Evolutionary conservation across 2,329 filamentous ascomycete genomes (phyloP), one percentile per base, ranked within the genome.

Genomic region (Cylindrodendrum hubeiense): DNA sequence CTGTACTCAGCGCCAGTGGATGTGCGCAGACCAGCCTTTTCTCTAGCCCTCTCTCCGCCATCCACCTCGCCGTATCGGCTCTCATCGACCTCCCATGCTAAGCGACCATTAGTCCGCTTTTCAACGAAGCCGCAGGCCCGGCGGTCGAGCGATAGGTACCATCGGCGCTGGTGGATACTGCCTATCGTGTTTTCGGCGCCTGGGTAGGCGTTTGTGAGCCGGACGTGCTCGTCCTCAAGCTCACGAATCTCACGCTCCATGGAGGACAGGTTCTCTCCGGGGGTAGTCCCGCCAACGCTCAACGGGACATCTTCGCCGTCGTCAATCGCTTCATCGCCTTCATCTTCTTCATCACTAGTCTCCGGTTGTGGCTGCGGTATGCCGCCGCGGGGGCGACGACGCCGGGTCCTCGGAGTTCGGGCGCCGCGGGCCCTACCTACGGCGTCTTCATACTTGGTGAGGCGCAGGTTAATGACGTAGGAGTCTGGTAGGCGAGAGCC

Each of bases 151-250:
- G 86, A 86, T 19, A 92, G 71, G 64, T 87, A 91, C 91, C 90
- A 93, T 44, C 83, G 82, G 5, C 90, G 84, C 75, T 93, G 90
- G 70, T 93, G 86, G 4, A 93, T 81, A 39, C 90, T 92, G 6
- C 86, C 88, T 43, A 93, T 89, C 3, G 83, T 86, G 71, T 93
- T 93, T 1, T 72, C 82, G 0, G 91, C 89, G 5, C 91, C 90
- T 0, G 86, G 79, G 71, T 93, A 93, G 5, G 90, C 89, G 70
- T 93, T 93, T 6, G 85, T 87, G 2, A 75, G 75, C 8, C 88
- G 85, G 24, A 91, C 85, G 28, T 85, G 78, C 41, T 86, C 83
- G 63, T 89, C 85, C 60, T 87, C 81, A 9, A 83, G 74, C 69
- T 86, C 82, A 5, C 77, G 78, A 26, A 82, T 69, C 71, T 84